A percentile compares a stretch with the other conserved stretches of the same genome.
These are phyloP conservation scores for Chalciporus pseudorubinellus DNA, from an alignment of 768 basidiomycete species.

Conservation along the genomic window DNA sequence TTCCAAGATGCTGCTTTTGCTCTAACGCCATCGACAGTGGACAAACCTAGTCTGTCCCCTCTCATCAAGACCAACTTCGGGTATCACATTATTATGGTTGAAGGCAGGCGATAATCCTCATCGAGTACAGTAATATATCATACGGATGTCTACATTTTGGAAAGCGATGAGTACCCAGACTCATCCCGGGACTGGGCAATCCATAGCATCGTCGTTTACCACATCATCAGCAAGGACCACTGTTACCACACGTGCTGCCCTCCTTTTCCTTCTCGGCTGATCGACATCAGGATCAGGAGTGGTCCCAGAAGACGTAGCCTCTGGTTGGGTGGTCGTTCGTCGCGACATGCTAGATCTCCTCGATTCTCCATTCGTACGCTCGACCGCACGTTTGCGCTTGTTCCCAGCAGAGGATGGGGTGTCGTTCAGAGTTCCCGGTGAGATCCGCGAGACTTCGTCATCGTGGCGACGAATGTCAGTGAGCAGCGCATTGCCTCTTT, in stretches of 20 bases:
- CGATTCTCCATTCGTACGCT: conserved; percentile 32
- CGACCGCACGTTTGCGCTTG: conserved; percentile 41
- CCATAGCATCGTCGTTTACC: conserved; percentile 32
- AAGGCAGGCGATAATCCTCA: conserved; percentile 59
- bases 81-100: conserved; percentile 91
- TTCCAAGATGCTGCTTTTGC: conserved; percentile 91
- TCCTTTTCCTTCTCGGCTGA: conserved; percentile 41
- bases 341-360: conserved; percentile 36
- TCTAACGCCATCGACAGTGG: conserved; percentile 73
- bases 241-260: conserved; percentile 30
- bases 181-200: conserved; percentile 25
- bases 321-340: conserved; percentile 44
- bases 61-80: conserved; percentile 83
- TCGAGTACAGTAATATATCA: conserved; percentile 17
- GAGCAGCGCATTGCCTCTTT: conserved; percentile 78
- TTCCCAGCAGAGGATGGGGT: conserved; percentile 28
- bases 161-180: conserved; percentile 1
- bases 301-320: conserved; percentile 42
- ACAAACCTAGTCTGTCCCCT: conserved; percentile 68
- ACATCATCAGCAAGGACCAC: conserved; percentile 33
- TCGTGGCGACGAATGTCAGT: conserved; percentile 81
- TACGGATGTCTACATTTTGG: conserved; percentile 11
- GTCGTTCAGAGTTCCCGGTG: conserved; percentile 22
- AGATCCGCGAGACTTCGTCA: conserved; percentile 38
- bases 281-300: conserved; percentile 75